Conservation (phyloP, 352 stramenopile species). For the Thalassiosira hispida region DNA sequence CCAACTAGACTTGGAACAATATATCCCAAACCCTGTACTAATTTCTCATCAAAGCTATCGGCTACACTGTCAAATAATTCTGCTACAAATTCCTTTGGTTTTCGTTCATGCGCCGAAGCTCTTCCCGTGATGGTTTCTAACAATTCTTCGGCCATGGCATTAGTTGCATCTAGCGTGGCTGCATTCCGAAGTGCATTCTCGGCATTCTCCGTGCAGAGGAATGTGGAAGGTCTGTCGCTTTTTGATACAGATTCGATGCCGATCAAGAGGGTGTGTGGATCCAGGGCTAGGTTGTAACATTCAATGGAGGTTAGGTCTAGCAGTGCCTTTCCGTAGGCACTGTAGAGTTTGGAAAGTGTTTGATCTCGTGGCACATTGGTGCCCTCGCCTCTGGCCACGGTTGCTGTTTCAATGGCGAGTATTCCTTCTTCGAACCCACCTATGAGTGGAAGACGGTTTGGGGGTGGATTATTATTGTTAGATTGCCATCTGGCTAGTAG, state of each 20-base stretch:
- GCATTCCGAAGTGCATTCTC: slow-evolving; percentile 59
- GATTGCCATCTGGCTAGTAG: no score
- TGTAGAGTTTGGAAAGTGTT: not conserved
- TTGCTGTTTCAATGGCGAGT: no score
- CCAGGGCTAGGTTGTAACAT: no score
- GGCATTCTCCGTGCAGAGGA: slow-evolving; percentile 53
- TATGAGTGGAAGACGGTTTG: no score
- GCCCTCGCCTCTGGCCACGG: no score
- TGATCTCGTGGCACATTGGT: no score
- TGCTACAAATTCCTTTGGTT: slow-evolving; percentile 74
- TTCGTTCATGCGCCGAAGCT: not conserved
- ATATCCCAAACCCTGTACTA: slow-evolving; percentile 62
- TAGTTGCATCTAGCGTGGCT: not conserved
- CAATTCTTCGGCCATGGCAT: slow-evolving; percentile 57
- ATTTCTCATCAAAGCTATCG: slow-evolving; percentile 79
- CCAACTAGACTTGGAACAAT: slow-evolving; percentile 70
- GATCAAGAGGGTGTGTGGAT: no score
- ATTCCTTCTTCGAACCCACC: no score
- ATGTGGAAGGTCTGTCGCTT: not conserved
- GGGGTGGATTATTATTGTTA: no score
- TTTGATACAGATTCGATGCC: not conserved
- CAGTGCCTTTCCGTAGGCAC: not conserved
- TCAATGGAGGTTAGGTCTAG: no score
- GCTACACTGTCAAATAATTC: slow-evolving; percentile 83
- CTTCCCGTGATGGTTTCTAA: slow-evolving; percentile 33